Conservation (phyloP, 73 alveolate species). For the Effrenium voratum region DNA sequence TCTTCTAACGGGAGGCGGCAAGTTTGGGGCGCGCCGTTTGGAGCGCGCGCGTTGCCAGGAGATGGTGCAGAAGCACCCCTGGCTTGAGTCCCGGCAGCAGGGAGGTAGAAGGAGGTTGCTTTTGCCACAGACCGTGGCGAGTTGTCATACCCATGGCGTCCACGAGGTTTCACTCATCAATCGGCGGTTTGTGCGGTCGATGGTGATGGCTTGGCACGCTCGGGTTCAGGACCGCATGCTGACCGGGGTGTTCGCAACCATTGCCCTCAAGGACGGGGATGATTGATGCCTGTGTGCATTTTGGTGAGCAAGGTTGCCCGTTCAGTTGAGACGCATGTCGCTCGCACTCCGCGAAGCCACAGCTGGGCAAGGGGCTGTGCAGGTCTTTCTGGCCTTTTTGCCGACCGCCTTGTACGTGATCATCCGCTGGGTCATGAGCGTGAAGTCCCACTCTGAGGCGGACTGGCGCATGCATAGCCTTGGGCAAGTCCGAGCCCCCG, state of each 20-base stretch:
- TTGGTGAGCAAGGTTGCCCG: too few relatives aligned
- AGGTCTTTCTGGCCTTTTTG: slow-evolving; percentile 66
- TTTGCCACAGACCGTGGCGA: too few relatives aligned
- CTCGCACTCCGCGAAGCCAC: not conserved
- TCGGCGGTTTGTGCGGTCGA: too few relatives aligned
- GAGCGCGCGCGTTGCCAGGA: too few relatives aligned
- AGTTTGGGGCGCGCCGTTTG: too few relatives aligned
- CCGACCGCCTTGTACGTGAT: slow-evolving; percentile 60
- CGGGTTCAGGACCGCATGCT: slow-evolving; percentile 18
- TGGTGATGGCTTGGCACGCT: too few relatives aligned
- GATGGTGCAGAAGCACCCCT: slow-evolving; percentile 33
- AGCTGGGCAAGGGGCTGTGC: not conserved
- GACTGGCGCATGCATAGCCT: not conserved
- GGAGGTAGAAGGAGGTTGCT: too few relatives aligned
- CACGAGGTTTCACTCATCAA: too few relatives aligned
- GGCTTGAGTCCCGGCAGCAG: slow-evolving; percentile 6
- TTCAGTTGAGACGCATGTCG: too few relatives aligned
- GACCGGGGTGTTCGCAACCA: slow-evolving; percentile 78
- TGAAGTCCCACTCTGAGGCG: slow-evolving; percentile 54
- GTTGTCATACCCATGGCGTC: too few relatives aligned
- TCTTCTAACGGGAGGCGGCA: too few relatives aligned
- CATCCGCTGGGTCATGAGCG: slow-evolving; percentile 79
- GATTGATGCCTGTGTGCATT: too few relatives aligned
- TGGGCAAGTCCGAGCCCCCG: not conserved
- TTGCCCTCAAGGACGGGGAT: slow-evolving; percentile 68